Percentiles rank a stretch among this genome's conserved stretches.
These are phyloP conservation scores for Tetrapisispora pingtungensis DNA, from an alignment of 805 yeast species.

Conservation along the genomic window DNA sequence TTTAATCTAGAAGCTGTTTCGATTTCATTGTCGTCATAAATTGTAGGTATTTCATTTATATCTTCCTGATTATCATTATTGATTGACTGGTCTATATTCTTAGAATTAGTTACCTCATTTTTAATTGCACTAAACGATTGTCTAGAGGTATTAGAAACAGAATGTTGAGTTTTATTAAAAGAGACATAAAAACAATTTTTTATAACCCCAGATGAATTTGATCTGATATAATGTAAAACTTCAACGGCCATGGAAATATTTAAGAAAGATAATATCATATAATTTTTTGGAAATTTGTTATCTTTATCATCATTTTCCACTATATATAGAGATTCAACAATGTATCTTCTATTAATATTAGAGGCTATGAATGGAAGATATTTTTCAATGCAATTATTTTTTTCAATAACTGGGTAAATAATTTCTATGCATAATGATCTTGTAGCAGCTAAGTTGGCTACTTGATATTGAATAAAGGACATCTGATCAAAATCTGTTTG, in stretches of 20 bases:
- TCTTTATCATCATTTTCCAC: conserved; percentile 11
- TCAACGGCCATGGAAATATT: conserved; percentile 24
- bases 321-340: conserved; percentile 19
- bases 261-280: conserved; percentile 18
- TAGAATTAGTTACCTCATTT: not conserved
- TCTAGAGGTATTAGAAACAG: conserved; percentile 1
- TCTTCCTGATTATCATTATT: not conserved
- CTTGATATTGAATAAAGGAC: conserved; percentile 12
- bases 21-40: not conserved
- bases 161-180: not conserved
- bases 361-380: not conserved
- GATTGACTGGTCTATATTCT: not conserved
- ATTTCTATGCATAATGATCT: conserved; percentile 21
- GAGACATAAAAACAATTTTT: conserved; percentile 8
- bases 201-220: conserved; percentile 3
- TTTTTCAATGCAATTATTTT: not conserved
- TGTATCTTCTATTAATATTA: conserved; percentile 16
- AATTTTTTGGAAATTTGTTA: conserved; percentile 11
- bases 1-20: not conserved
- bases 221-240: conserved; percentile 14
- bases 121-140: not conserved
- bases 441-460: conserved; percentile 21
- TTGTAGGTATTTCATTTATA: not conserved
- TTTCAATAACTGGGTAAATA: conserved; percentile 5
- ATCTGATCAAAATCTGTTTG: conserved; percentile 16